Percentiles rank a stretch among this genome's conserved stretches.
Conservation (phyloP, 1,284 basidiomycete genomes). For the Ceratobasidium sp. region DNA sequence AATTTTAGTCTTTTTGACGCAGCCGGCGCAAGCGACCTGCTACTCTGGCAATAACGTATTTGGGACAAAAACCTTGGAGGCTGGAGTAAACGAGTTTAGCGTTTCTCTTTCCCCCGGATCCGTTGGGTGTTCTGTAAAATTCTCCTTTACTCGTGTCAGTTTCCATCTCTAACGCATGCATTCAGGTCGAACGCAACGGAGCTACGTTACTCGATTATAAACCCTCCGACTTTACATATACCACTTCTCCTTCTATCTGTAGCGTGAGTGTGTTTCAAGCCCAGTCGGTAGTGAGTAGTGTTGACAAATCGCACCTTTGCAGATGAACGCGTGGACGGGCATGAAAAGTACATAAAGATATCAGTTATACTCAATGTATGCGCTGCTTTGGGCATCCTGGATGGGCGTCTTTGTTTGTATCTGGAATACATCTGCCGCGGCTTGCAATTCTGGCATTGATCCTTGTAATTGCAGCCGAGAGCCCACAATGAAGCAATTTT, state of each 20-base stretch:
- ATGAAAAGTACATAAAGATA: slow-evolving; percentile 12
- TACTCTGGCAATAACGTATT: slow-evolving; percentile 10
- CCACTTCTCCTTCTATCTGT: slow-evolving; percentile 28
- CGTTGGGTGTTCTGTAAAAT: slow-evolving; percentile 24
- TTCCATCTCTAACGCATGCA: background rate
- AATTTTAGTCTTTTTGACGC: slow-evolving; percentile 12
- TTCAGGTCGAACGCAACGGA: slow-evolving; percentile 30
- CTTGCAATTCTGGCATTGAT: no score
- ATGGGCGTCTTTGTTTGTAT: no score
- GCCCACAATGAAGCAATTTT: background rate
- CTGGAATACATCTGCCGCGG: no score
- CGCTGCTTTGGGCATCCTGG: no score
- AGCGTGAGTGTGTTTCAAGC: slow-evolving; percentile 17
- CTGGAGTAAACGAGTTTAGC: slow-evolving; percentile 32
- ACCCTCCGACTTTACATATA: slow-evolving; percentile 25
- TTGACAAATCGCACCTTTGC: no score
- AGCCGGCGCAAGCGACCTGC: slow-evolving; percentile 17
- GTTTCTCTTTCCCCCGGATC: slow-evolving; percentile 18
- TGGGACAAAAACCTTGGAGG: slow-evolving; percentile 8
- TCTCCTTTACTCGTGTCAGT: background rate
- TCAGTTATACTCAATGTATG: no score
- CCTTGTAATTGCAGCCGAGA: no score
- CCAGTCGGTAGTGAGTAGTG: no score
- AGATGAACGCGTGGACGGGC: slow-evolving; percentile 40
- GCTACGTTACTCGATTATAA: slow-evolving; percentile 19